Conservation (phyloP, 2,329 filamentous ascomycete genomes). For the Cyanodermella asteris region DNA sequence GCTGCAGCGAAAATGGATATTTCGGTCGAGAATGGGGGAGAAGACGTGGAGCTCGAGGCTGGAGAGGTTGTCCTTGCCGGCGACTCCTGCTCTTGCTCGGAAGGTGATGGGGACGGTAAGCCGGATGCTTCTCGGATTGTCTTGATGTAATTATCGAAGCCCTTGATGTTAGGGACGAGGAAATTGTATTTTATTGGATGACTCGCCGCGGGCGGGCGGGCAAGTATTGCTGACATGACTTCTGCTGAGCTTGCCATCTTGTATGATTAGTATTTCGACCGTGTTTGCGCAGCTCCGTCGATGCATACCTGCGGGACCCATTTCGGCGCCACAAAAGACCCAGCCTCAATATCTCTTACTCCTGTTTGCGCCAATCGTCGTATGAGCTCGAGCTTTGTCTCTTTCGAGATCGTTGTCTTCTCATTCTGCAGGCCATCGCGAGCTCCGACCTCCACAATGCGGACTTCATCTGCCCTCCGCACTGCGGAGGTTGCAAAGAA, state of each 20-base stretch:
- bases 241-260: conserved; percentile 44
- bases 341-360: conserved; percentile 28
- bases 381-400: conserved; percentile 28
- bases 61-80: conserved; percentile 21
- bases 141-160: conserved; percentile 36
- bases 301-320: conserved; percentile 29
- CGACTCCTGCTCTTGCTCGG: conserved; percentile 7
- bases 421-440: conserved; percentile 33
- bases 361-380: conserved; percentile 24
- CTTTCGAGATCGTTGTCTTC: conserved; percentile 23
- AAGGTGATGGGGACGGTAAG: conserved; percentile 14
- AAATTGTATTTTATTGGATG: conserved; percentile 40
- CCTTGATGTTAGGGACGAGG: conserved; percentile 40
- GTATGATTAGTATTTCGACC: neutral
- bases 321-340: conserved; percentile 31
- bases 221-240: conserved; percentile 33
- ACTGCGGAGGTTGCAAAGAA: no score
- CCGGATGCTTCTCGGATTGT: conserved; percentile 19
- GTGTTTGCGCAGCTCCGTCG: neutral
- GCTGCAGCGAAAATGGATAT: conserved; percentile 44
- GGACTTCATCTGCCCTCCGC: conserved; percentile 28
- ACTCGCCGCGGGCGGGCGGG: conserved; percentile 25
- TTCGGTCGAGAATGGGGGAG: conserved; percentile 20
- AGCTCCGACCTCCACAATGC: conserved; percentile 31
- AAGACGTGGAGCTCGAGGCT: conserved; percentile 11